A percentile compares a stretch with the other conserved stretches of the same genome.
Evolutionary conservation across 2,329 filamentous ascomycete genomes (phyloP).

Genomic region (Claviceps lovelessii): DNA sequence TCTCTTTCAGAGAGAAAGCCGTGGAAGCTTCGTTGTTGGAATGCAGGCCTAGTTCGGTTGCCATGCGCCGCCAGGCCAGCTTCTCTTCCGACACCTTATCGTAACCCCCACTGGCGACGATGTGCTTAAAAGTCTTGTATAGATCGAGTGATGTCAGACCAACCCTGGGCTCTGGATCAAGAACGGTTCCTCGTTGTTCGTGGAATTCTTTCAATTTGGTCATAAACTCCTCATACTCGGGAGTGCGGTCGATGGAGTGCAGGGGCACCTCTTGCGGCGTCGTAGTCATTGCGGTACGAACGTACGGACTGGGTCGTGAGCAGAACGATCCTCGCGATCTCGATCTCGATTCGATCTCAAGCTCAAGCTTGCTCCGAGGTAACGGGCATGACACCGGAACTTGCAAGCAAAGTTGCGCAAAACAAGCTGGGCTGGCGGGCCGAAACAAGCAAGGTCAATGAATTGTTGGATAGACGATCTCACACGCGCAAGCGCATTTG

Average conservation of each 20-base stretch:
- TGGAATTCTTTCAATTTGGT: constrained; percentile 59
- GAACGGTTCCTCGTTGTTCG: constrained; percentile 59
- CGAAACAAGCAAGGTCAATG: not conserved
- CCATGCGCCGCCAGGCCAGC: constrained; percentile 71
- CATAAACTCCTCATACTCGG: constrained; percentile 70
- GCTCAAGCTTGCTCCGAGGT: not conserved
- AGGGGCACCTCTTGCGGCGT: constrained; percentile 22
- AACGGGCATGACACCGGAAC: not conserved
- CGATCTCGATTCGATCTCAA: not conserved
- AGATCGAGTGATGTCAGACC: constrained; percentile 65
- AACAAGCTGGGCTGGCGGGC: not conserved
- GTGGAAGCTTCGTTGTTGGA: constrained; percentile 66
- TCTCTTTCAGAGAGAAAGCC: constrained; percentile 72
- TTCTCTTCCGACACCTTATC: constrained; percentile 73
- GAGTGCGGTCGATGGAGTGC: constrained; percentile 41
- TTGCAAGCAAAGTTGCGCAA: constrained; percentile 2
- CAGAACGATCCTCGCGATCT: not conserved
- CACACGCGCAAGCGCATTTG: not conserved
- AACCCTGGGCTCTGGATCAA: constrained; percentile 72
- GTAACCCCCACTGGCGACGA: constrained; percentile 68
- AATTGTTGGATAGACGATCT: not conserved
- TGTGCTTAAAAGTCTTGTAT: constrained; percentile 61
- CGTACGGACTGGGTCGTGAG: not conserved
- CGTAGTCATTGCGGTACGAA: constrained; percentile 8
- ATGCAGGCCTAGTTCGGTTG: constrained; percentile 60